phyloP scores from a whole-genome alignment of 805 yeast genomes.

The Lipomyces kockii region DNA sequence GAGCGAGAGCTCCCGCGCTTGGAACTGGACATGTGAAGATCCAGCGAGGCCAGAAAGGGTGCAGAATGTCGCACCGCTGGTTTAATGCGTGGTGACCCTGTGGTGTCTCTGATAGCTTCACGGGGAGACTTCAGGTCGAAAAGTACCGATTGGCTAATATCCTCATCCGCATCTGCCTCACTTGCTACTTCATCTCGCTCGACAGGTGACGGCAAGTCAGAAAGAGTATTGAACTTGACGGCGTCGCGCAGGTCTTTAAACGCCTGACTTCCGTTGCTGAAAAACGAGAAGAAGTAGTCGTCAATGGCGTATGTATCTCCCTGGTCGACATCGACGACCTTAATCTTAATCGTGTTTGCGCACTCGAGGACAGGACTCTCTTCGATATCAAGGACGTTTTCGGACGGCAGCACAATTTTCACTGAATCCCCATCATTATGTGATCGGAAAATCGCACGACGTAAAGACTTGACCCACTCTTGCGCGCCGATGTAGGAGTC shows the following conservation, averaged over 20 bases:
- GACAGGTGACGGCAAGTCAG: neutral
- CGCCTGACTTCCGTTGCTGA: constrained; percentile 56
- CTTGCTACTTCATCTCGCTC: constrained; percentile 9
- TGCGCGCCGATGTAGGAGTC: constrained; percentile 76
- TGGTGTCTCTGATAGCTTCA: constrained; percentile 22
- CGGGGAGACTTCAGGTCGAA: constrained; percentile 7
- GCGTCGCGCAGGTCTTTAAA: constrained; percentile 15
- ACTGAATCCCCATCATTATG: constrained; percentile 74
- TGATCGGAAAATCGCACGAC: constrained; percentile 76
- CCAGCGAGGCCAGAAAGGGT: constrained; percentile 14
- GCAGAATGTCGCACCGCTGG: constrained; percentile 11
- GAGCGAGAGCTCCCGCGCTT: neutral
- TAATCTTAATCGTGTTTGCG: constrained; percentile 62
- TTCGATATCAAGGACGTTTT: constrained; percentile 65
- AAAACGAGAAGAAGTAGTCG: constrained; percentile 71
- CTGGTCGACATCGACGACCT: constrained; percentile 57
- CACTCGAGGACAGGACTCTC: constrained; percentile 59
- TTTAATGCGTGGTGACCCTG: constrained; percentile 4
- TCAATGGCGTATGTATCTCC: constrained; percentile 62
- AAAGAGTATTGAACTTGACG: neutral
- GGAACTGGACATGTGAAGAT: neutral
- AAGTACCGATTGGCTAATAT: constrained; percentile 7
- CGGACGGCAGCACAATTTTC: constrained; percentile 74
- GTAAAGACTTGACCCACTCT: constrained; percentile 76
- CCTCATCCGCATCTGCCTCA: constrained; percentile 17